Conservation (phyloP, 208 protist genomes). For the Leishmania tarentolae region DNA sequence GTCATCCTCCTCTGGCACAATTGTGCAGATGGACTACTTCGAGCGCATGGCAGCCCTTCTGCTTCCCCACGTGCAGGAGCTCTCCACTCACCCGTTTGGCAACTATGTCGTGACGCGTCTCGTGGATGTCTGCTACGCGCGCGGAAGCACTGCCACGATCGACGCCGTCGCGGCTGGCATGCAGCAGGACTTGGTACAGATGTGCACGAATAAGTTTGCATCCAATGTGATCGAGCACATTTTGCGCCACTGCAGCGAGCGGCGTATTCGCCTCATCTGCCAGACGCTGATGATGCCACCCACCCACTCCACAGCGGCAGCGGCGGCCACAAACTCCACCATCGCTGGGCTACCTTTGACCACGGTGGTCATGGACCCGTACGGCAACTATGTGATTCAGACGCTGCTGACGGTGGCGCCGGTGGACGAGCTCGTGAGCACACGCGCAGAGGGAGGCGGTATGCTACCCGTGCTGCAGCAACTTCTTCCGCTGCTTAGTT, state of each 20-base stretch:
- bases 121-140: slow-evolving; percentile 61
- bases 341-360: slow-evolving; percentile 40
- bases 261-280: slow-evolving; percentile 49
- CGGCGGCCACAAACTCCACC: background rate
- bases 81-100: slow-evolving; percentile 92
- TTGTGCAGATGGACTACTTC: slow-evolving; percentile 28
- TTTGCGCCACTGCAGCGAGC: slow-evolving; percentile 63
- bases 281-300: slow-evolving; percentile 34
- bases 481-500: slow-evolving; percentile 41
- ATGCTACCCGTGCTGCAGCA: slow-evolving; percentile 48
- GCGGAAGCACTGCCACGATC: slow-evolving; percentile 45
- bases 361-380: slow-evolving; percentile 92
- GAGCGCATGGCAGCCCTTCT: slow-evolving; percentile 50
- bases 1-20: background rate
- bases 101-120: slow-evolving; percentile 98
- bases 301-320: background rate
- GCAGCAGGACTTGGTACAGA: slow-evolving; percentile 32
- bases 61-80: slow-evolving; percentile 70
- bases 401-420: slow-evolving; percentile 89
- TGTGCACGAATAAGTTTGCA: slow-evolving; percentile 96
- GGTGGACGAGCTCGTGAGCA: slow-evolving; percentile 46
- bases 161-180: slow-evolving; percentile 45
- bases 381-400: slow-evolving; percentile 98
- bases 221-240: slow-evolving; percentile 98
- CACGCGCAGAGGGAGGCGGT: slow-evolving; percentile 16